phyloP scores from a whole-genome alignment of 2,329 filamentous ascomycete species.

The Diaporthe citri region DNA sequence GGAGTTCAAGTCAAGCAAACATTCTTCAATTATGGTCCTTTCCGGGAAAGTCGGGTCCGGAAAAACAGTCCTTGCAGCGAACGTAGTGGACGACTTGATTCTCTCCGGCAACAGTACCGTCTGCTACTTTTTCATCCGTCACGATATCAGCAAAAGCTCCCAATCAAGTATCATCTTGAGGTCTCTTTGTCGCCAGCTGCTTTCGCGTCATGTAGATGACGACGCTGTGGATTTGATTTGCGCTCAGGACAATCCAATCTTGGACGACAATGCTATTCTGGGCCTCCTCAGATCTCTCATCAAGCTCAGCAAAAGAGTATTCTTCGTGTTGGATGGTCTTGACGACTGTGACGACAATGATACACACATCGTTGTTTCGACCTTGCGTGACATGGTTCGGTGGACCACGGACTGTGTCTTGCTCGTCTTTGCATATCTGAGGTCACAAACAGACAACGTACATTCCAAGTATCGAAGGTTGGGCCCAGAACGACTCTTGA shows the following conservation, averaged over 20 bases:
- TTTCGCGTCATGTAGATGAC: not conserved
- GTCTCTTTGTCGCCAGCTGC: not conserved
- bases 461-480: not conserved
- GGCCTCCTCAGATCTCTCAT: not conserved
- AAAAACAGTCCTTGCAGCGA: not conserved
- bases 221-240: not conserved
- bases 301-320: not conserved
- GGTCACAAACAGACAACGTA: not conserved
- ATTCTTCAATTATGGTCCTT: not conserved
- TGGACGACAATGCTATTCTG: not conserved
- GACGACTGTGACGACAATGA: not conserved
- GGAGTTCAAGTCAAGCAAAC: not conserved
- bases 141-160: not conserved
- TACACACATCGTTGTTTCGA: not conserved
- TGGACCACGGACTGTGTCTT: not conserved
- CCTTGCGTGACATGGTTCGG: not conserved
- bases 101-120: not conserved
- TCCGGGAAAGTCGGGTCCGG: not conserved
- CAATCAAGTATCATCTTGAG: not conserved
- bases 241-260: not conserved
- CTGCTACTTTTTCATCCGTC: not conserved
- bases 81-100: not conserved
- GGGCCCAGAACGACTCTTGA: not conserved
- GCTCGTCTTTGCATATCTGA: not conserved
- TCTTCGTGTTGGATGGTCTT: not conserved